Percentiles rank a stretch among this genome's conserved stretches.
These are phyloP conservation scores for Agaricales sp. DNA, from an alignment of 1,284 basidiomycete species.

Conservation along the genomic window DNA sequence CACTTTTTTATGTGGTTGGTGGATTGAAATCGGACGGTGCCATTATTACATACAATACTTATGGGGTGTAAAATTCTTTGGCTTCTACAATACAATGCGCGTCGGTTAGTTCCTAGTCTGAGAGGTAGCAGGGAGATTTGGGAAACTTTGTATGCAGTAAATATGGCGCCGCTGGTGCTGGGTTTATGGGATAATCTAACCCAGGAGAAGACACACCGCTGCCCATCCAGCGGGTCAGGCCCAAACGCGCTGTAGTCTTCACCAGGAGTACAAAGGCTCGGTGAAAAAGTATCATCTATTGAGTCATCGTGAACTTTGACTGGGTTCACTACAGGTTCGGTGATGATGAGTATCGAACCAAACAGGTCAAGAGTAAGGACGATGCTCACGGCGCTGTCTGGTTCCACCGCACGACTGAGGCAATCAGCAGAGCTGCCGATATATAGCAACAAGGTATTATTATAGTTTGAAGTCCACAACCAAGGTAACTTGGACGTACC, in stretches of 20 bases:
- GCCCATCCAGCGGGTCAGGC: too few relatives aligned
- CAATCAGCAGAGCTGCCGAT: neutral
- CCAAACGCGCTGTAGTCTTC: too few relatives aligned
- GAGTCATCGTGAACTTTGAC: too few relatives aligned
- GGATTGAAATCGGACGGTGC: too few relatives aligned
- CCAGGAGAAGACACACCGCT: neutral
- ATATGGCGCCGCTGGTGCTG: neutral
- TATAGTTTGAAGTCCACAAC: neutral
- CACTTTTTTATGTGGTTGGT: neutral
- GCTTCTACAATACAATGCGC: neutral
- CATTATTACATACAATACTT: neutral
- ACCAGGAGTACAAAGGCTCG: too few relatives aligned
- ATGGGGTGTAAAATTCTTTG: neutral
- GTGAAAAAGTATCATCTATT: too few relatives aligned
- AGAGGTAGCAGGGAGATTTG: too few relatives aligned
- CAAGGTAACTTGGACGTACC: slow-evolving; percentile 22
- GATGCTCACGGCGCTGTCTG: neutral
- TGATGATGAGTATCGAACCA: neutral
- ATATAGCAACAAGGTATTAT: neutral
- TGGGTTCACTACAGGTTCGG: too few relatives aligned
- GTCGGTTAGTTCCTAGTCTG: too few relatives aligned
- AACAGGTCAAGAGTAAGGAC: neutral
- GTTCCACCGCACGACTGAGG: neutral
- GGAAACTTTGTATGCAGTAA: neutral
- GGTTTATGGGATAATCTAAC: neutral